phyloP scores from a whole-genome alignment of 1,139 yeast genomes.

The Sugiyamaella xylanicola region DNA sequence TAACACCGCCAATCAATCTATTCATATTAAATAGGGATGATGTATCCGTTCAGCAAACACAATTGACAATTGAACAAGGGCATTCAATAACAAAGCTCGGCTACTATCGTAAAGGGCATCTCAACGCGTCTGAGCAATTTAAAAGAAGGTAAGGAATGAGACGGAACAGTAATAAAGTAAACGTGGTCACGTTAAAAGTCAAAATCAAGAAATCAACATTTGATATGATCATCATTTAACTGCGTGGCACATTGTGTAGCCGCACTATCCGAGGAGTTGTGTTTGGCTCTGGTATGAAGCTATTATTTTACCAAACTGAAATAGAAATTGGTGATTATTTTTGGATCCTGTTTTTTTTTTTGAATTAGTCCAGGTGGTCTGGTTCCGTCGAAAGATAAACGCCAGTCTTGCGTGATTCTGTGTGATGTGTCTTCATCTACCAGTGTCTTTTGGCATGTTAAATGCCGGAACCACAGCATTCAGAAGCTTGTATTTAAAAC shows the following conservation, averaged over 20 bases:
- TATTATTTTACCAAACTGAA: too few relatives aligned
- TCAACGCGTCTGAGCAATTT: not conserved
- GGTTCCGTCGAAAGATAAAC: too few relatives aligned
- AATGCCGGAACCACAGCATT: too few relatives aligned
- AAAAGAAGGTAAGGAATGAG: not conserved
- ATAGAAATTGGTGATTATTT: too few relatives aligned
- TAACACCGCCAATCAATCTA: slow-evolving; percentile 13
- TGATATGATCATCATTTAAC: slow-evolving; percentile 1
- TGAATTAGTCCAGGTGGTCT: too few relatives aligned
- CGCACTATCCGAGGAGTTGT: not conserved
- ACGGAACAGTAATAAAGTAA: not conserved
- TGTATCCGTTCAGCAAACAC: not conserved
- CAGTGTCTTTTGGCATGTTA: too few relatives aligned
- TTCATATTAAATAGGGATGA: not conserved
- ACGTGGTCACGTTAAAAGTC: not conserved
- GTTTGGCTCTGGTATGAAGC: too few relatives aligned
- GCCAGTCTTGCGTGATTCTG: too few relatives aligned
- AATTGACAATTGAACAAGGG: not conserved
- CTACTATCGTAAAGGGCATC: not conserved
- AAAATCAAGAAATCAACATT: not conserved
- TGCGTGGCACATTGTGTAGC: slow-evolving; percentile 1
- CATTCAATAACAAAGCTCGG: not conserved
- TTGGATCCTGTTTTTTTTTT: too few relatives aligned
- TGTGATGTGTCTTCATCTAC: too few relatives aligned
- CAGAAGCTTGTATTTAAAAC: too few relatives aligned